Evolutionary conservation across 2,329 filamentous ascomycete genomes (phyloP).

Genomic region (Colletotrichum cuscutae): DNA sequence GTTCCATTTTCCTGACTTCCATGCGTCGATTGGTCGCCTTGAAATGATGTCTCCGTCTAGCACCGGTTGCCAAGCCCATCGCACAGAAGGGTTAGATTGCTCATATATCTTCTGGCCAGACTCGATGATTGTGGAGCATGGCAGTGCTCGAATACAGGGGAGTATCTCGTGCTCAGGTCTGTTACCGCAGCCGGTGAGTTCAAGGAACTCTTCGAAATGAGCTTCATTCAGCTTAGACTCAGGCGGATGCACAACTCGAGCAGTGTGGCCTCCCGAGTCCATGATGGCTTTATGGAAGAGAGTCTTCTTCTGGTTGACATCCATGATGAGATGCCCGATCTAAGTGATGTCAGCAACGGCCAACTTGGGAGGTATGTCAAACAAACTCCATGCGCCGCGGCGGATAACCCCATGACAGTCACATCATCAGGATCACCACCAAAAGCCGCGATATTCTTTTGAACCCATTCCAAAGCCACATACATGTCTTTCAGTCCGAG

Average conservation of each 20-base stretch:
- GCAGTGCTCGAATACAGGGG: constrained; percentile 38
- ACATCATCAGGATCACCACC: constrained; percentile 59
- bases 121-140: constrained; percentile 39
- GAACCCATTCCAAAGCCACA: constrained; percentile 59
- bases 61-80: constrained; percentile 47
- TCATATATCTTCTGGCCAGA: constrained; percentile 43
- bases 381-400: constrained; percentile 46
- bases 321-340: constrained; percentile 46
- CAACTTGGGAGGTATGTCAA: not conserved
- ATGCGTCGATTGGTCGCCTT: constrained; percentile 42
- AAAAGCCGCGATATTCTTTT: constrained; percentile 61
- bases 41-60: constrained; percentile 44
- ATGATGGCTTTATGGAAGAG: constrained; percentile 47
- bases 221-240: constrained; percentile 40
- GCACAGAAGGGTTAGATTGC: constrained; percentile 41
- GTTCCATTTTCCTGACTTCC: constrained; percentile 45
- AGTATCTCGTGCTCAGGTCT: constrained; percentile 38
- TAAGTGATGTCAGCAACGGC: not conserved
- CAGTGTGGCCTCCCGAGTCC: constrained; percentile 45
- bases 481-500: constrained; percentile 63
- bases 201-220: constrained; percentile 44
- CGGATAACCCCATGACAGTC: constrained; percentile 57
- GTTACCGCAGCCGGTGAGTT: constrained; percentile 41
- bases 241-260: constrained; percentile 42
- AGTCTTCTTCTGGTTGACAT: constrained; percentile 43